phyloP scores from a whole-genome alignment of 2,329 filamentous ascomycete genomes.

The Microsporum ferrugineum region DNA sequence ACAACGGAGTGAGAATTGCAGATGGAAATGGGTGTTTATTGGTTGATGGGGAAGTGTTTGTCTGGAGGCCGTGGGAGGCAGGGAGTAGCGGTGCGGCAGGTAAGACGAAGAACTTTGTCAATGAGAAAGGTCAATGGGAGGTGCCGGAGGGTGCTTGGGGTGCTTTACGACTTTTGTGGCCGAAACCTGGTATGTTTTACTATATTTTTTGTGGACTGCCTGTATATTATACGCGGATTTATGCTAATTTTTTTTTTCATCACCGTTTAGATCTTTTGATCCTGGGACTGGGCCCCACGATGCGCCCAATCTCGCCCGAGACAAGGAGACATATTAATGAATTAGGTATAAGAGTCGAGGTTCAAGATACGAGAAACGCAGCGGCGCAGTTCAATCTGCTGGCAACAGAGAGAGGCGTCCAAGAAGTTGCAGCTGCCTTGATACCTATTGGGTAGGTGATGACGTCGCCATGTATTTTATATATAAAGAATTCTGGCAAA shows the following conservation, averaged over 20 bases:
- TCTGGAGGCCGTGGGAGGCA: slow-evolving; percentile 70
- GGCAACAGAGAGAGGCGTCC: slow-evolving; percentile 81
- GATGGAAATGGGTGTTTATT: slow-evolving; percentile 64
- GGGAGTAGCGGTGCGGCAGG: slow-evolving; percentile 22
- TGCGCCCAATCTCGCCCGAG: slow-evolving; percentile 63
- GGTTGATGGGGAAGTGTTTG: slow-evolving; percentile 75
- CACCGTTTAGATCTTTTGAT: slow-evolving; percentile 61
- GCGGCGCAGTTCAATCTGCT: slow-evolving; percentile 89
- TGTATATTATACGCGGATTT: not conserved
- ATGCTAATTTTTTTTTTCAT: not conserved
- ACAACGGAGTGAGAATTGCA: slow-evolving; percentile 62
- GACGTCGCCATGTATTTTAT: not conserved
- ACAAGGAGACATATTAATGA: slow-evolving; percentile 61
- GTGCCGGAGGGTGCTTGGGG: slow-evolving; percentile 60
- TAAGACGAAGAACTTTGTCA: slow-evolving; percentile 43
- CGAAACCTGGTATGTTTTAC: slow-evolving; percentile 62
- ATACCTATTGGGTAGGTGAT: slow-evolving; percentile 46
- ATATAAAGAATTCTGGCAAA: not conserved
- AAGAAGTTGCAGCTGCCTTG: slow-evolving; percentile 74
- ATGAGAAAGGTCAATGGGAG: slow-evolving; percentile 72
- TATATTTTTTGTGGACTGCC: not conserved
- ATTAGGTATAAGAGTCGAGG: slow-evolving; percentile 73
- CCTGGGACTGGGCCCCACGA: slow-evolving; percentile 68
- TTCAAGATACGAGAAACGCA: slow-evolving; percentile 86
- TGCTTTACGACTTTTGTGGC: slow-evolving; percentile 67